These are phyloP conservation scores for Psilocybe subaeruginosa DNA, from an alignment of 768 basidiomycete species.

Conservation along the genomic window DNA sequence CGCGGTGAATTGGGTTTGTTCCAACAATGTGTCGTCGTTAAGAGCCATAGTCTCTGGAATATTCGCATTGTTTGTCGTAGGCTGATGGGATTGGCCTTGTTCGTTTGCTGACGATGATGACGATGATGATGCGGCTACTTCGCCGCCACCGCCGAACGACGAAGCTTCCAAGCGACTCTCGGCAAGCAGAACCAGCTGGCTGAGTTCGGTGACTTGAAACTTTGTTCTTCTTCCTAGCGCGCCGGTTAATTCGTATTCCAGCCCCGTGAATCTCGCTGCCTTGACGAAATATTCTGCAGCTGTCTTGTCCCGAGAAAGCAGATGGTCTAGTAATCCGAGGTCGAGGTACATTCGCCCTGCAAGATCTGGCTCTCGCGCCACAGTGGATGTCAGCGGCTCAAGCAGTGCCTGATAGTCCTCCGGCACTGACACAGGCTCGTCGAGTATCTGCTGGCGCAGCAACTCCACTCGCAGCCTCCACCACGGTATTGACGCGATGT, in stretches of 20 bases:
- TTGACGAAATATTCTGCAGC: constrained; percentile 79
- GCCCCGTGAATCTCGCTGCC: constrained; percentile 74
- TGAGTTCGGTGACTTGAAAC: constrained; percentile 83
- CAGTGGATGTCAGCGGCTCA: constrained; percentile 39
- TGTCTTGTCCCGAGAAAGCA: constrained; percentile 71
- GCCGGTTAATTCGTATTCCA: constrained; percentile 92
- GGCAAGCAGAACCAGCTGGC: constrained; percentile 94
- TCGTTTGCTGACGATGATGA: constrained; percentile 3
- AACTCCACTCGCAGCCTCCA: constrained; percentile 81
- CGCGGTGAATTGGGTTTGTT: constrained; percentile 90
- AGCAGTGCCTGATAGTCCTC: constrained; percentile 42
- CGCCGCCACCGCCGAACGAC: neutral
- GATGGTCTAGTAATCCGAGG: constrained; percentile 77
- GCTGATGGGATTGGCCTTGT: neutral
- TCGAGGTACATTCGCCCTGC: constrained; percentile 72
- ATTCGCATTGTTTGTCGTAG: constrained; percentile 15
- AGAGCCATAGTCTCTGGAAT: constrained; percentile 82
- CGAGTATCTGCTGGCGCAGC: constrained; percentile 81
- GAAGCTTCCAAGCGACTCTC: constrained; percentile 60
- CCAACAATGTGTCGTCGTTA: constrained; percentile 96
- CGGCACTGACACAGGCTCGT: constrained; percentile 75
- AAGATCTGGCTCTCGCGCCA: constrained; percentile 63
- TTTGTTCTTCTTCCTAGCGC: constrained; percentile 93
- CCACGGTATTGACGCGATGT: constrained; percentile 62
- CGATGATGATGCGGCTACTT: constrained; percentile 5